phyloP scores from a whole-genome alignment of 495 filamentous ascomycete species.

The Cudoniella acicularis region DNA sequence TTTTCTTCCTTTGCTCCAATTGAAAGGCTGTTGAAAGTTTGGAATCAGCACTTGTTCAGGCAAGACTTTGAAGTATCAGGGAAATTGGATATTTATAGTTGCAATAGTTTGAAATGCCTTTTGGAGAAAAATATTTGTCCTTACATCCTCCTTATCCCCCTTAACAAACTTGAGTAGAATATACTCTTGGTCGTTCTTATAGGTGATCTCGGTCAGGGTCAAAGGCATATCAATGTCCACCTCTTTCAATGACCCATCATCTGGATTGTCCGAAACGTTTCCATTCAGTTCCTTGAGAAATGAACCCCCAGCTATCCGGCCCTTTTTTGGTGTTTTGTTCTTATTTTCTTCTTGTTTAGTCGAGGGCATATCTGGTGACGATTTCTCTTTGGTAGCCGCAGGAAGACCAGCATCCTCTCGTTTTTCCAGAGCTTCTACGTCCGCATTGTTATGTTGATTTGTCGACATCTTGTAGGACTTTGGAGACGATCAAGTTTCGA shows the following conservation, averaged over 20 bases:
- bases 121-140: too few relatives aligned
- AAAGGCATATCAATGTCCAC: constrained; percentile 42
- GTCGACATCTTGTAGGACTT: background rate
- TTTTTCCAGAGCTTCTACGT: background rate
- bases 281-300: constrained; percentile 26
- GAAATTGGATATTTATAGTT: too few relatives aligned
- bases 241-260: constrained; percentile 31
- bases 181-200: constrained; percentile 31
- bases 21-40: too few relatives aligned
- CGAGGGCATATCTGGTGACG: background rate
- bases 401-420: background rate
- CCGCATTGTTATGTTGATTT: background rate
- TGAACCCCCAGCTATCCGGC: constrained; percentile 36
- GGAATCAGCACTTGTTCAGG: too few relatives aligned
- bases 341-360: constrained; percentile 12
- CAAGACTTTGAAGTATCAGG: too few relatives aligned
- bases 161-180: constrained; percentile 38
- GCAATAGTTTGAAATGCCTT: too few relatives aligned
- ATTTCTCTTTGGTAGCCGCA: background rate
- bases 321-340: constrained; percentile 13
- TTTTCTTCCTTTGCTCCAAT: constrained; percentile 37
- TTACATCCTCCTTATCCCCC: constrained; percentile 35
- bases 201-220: constrained; percentile 29
- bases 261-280: constrained; percentile 13
- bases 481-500: background rate